Base-by-base conservation (phyloP, 148 eudicot species). In the Suaeda aralocaspica region DNA sequence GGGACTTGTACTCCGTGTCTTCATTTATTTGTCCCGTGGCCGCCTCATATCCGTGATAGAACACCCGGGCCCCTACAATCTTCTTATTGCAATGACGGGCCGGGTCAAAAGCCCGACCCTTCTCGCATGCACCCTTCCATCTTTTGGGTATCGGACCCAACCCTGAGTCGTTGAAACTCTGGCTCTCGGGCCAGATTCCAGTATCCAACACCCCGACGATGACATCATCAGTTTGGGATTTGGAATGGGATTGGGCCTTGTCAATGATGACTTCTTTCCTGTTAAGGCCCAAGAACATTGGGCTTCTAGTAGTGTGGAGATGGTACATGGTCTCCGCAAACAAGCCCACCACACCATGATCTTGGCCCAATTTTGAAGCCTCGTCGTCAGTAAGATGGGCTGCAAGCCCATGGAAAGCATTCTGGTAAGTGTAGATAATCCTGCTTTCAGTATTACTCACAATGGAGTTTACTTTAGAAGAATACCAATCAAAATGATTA, bases 161-260 rank as follows among this genome's bases (percentile, higher is more conserved):
- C 3, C 89, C 86, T 12, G 85, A 44, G 68, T 93, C 98, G 50
- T 90, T 84, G 75, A 93, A 93, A 70, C 98, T 93, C 66, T 67
- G 87, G 75, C 96, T 90, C 77, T 93, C 98, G 0, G 98, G 98
- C 98, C 98, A 93, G 34, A 93, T 85, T 0, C 98, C 98, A 18
- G 98, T 92, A 69, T 92, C 98, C 8, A 92, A 79, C 34, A 92
- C 91, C 2, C 98, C 98, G 15, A 90, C 95, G 0, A 93, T 63
- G 12, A 93, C 98, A 48, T 88, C 90, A 16, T 82, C 81, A 74
- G 70, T 62, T 26, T 74, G 48, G 33, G 71, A 11, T 30, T 76
- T 73, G 12, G 82, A 79, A 36, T 15, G 69, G 73, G 64, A 13
- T 19, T 57, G 59, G 44, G 71, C 24, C 28, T 75, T 60, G 0